phyloP scores from a whole-genome alignment of 306 rosid genomes.

The Hippophae gyantsensis region DNA sequence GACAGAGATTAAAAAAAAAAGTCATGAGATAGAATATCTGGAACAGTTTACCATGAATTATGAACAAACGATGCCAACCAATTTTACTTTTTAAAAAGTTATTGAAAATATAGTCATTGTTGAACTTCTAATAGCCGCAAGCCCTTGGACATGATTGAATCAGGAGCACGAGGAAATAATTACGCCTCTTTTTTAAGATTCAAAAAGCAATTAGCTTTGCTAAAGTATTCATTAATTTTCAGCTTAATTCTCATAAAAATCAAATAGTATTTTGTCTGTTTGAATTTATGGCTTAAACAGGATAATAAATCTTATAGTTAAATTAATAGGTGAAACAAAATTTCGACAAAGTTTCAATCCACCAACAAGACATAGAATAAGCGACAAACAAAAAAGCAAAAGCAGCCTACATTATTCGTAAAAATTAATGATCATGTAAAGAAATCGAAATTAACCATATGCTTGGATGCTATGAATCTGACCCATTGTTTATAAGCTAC shows the following conservation, averaged over 20 bases:
- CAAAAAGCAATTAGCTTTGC: conserved; percentile 11
- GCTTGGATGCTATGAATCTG: background rate
- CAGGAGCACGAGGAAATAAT: conserved; percentile 32
- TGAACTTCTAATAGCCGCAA: background rate
- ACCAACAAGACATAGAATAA: no score
- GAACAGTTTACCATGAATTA: no score
- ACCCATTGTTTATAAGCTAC: background rate
- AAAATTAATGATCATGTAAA: background rate
- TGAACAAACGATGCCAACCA: no score
- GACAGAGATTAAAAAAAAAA: no score
- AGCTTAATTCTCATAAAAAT: background rate
- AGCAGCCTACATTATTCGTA: no score
- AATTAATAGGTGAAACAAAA: no score
- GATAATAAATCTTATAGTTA: no score
- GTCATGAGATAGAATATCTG: no score
- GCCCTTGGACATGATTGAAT: conserved; percentile 25
- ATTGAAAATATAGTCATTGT: background rate
- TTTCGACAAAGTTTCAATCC: no score
- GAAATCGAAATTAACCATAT: background rate
- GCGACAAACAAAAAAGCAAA: no score
- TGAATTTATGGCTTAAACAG: no score
- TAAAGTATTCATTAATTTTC: background rate
- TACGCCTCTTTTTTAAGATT: conserved; percentile 2
- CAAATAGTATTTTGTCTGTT: background rate
- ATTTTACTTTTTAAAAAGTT: no score